Percentiles rank a stretch among this genome's conserved stretches.
These are phyloP conservation scores for Trypanosomatidae sp. DNA, from an alignment of 208 protist species.

Conservation along the genomic window DNA sequence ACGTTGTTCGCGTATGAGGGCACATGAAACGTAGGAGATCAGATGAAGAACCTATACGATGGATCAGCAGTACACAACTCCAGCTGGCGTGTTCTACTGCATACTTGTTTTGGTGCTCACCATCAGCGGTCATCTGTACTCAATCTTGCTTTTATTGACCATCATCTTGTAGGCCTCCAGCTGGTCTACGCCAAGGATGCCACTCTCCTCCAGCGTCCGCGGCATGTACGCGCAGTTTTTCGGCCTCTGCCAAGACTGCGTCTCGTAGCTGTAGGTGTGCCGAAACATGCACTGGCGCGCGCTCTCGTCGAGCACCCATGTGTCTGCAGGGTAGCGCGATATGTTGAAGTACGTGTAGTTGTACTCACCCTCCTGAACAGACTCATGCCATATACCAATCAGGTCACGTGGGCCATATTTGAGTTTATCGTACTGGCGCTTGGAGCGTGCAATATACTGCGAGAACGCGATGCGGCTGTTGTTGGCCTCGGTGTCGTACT, in stretches of 20 bases:
- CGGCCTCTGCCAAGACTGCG: constrained; percentile 6
- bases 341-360: constrained; percentile 22
- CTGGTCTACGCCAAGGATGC: constrained; percentile 26
- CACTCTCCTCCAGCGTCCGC: constrained; percentile 14
- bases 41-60: too few relatives aligned
- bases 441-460: constrained; percentile 4
- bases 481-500: constrained; percentile 29
- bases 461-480: constrained; percentile 19
- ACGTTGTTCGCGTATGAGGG: too few relatives aligned
- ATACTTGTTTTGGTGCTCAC: too few relatives aligned
- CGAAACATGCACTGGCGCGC: constrained; percentile 19
- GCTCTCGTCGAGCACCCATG: constrained; percentile 30
- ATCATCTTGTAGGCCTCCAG: constrained; percentile 4
- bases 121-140: neutral
- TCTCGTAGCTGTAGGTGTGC: constrained; percentile 22
- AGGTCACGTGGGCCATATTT: constrained; percentile 20
- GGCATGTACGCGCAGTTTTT: constrained; percentile 8
- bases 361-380: constrained; percentile 9
- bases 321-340: constrained; percentile 25
- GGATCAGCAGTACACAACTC: neutral
- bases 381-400: constrained; percentile 14
- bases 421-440: constrained; percentile 15
- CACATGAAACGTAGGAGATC: too few relatives aligned
- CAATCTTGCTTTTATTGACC: neutral
- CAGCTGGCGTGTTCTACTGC: neutral